These are phyloP conservation scores for Trichophyton schoenleinii DNA, from an alignment of 2,329 filamentous ascomycete genomes.

Conservation along the genomic window DNA sequence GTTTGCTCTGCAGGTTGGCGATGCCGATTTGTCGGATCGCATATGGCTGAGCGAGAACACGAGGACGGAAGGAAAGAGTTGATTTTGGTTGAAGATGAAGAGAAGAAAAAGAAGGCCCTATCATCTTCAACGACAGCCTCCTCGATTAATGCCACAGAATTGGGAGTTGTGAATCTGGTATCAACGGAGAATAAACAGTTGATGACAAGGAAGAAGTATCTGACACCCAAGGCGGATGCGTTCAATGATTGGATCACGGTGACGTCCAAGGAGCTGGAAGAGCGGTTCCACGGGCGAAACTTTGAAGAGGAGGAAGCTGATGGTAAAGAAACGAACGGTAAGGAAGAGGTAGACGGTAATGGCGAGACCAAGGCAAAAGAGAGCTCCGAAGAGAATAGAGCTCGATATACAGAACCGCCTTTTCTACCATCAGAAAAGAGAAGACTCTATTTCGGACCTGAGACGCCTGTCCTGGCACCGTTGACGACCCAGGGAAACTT, in stretches of 20 bases:
- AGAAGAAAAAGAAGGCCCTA: slow-evolving; percentile 29
- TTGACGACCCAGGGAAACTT: slow-evolving; percentile 94
- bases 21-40: slow-evolving; percentile 78
- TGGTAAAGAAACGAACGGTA: slow-evolving; percentile 18
- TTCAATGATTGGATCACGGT: slow-evolving; percentile 68
- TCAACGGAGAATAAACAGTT: slow-evolving; percentile 57
- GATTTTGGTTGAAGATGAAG: slow-evolving; percentile 50
- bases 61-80: slow-evolving; percentile 76
- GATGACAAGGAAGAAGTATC: slow-evolving; percentile 58
- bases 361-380: slow-evolving; percentile 25
- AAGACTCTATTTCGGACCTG: slow-evolving; percentile 80
- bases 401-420: slow-evolving; percentile 72
- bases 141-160: slow-evolving; percentile 27
- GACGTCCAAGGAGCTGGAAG: slow-evolving; percentile 40
- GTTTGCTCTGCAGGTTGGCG: slow-evolving; percentile 81
- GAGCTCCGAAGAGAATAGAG: slow-evolving; percentile 54
- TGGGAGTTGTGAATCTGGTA: slow-evolving; percentile 66
- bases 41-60: slow-evolving; percentile 66
- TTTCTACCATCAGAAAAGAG: slow-evolving; percentile 88
- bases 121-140: slow-evolving; percentile 8
- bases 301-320: slow-evolving; percentile 22
- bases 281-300: slow-evolving; percentile 37
- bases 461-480: slow-evolving; percentile 87
- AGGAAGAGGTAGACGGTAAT: slow-evolving; percentile 19
- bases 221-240: slow-evolving; percentile 59